Percentiles rank a stretch among this genome's conserved stretches.
These are phyloP conservation scores for Echium plantagineum DNA, from an alignment of 257 asterid genomes.

Conservation along the genomic window DNA sequence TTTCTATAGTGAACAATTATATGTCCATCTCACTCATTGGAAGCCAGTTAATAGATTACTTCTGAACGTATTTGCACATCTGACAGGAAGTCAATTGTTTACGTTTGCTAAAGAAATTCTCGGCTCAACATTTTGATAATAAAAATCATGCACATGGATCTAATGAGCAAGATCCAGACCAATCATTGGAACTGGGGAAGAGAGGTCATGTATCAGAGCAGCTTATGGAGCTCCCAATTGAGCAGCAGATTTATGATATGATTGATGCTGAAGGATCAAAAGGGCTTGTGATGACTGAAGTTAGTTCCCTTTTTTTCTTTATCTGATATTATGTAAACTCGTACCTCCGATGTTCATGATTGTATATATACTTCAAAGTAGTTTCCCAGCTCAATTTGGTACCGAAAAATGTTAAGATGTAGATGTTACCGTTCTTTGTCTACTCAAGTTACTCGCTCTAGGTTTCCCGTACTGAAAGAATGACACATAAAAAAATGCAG, in stretches of 20 bases:
- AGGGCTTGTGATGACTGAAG: slow-evolving; percentile 71
- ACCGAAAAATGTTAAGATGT: no score
- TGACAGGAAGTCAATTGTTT: slow-evolving; percentile 63
- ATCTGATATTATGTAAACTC: background rate
- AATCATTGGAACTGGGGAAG: slow-evolving; percentile 32
- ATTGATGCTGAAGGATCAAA: slow-evolving; percentile 68
- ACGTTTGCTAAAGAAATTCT: slow-evolving; percentile 66
- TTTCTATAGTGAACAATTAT: no score
- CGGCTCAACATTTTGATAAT: slow-evolving; percentile 57
- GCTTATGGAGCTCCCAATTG: slow-evolving; percentile 75
- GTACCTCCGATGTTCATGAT: background rate
- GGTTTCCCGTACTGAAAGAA: no score
- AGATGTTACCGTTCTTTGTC: no score
- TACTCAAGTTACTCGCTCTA: no score
- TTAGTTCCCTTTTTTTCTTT: slow-evolving; percentile 19
- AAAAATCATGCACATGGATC: slow-evolving; percentile 34
- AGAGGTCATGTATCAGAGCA: slow-evolving; percentile 67
- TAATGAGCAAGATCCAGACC: slow-evolving; percentile 35
- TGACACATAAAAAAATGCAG: background rate
- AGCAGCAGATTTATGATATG: slow-evolving; percentile 80
- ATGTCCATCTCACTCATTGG: background rate
- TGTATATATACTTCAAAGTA: background rate
- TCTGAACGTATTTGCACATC: background rate
- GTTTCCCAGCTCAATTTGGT: no score
- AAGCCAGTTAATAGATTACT: background rate